Conservation (phyloP, 352 stramenopile genomes). For the Phytophthora niederhauseri region DNA sequence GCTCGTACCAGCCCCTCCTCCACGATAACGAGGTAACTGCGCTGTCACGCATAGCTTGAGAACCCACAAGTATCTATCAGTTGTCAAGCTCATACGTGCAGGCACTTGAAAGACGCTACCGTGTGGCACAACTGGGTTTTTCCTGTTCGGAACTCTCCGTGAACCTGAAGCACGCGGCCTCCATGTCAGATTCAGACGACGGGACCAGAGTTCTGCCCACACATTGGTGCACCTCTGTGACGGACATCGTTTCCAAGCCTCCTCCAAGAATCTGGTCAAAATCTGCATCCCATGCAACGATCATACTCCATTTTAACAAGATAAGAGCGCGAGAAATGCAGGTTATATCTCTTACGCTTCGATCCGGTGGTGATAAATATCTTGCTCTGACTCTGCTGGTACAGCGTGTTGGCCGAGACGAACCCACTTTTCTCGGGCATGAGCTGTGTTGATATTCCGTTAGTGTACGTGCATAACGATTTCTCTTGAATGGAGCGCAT, state of each 20-base stretch:
- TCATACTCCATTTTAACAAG: not conserved
- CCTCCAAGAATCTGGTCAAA: conserved; percentile 88
- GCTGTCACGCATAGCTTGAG: conserved; percentile 70
- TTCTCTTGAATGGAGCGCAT: not conserved
- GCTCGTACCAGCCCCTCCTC: conserved; percentile 73
- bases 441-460: conserved; percentile 39
- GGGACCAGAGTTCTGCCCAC: too few species aligned
- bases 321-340: not conserved
- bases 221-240: conserved; percentile 43
- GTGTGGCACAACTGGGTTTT: conserved; percentile 96
- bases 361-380: conserved; percentile 82
- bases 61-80: not conserved
- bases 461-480: not conserved
- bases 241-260: conserved; percentile 90
- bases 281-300: conserved; percentile 38
- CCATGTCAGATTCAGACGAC: not conserved
- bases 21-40: conserved; percentile 87
- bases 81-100: not conserved
- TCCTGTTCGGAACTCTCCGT: conserved; percentile 94
- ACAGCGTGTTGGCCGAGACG: conserved; percentile 70
- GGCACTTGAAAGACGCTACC: conserved; percentile 28
- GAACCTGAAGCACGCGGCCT: conserved; percentile 57
- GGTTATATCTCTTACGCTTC: conserved; percentile 44
- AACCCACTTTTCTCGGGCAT: conserved; percentile 79
- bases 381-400: conserved; percentile 72